These are phyloP conservation scores for Mastigamoeba balamuthi DNA, from an alignment of 78 protist species.

Conservation along the genomic window DNA sequence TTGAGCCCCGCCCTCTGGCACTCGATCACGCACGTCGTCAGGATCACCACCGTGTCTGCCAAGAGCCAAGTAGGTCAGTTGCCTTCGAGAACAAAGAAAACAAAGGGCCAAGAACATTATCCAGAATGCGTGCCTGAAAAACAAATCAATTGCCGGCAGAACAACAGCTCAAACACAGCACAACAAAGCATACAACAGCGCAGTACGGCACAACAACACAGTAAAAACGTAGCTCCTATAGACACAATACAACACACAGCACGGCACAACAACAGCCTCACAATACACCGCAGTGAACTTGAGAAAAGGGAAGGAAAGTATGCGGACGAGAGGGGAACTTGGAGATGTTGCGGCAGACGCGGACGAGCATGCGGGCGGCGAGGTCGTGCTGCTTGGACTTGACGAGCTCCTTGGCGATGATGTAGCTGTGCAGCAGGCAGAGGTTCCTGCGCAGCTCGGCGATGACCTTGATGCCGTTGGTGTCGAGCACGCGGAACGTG, in stretches of 20 bases:
- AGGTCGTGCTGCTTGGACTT: constrained; percentile 8
- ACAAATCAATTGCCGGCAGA: no score
- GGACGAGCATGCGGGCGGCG: constrained; percentile 66
- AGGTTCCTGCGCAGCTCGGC: constrained; percentile 14
- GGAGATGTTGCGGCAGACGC: constrained; percentile 57
- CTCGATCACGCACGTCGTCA: constrained; percentile 68
- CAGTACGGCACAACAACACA: neutral
- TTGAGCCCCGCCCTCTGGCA: constrained; percentile 31
- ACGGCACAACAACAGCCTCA: neutral
- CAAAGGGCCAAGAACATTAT: no score
- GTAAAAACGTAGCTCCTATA: neutral
- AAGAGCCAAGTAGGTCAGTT: no score
- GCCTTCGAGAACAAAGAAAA: no score
- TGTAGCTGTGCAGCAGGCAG: constrained; percentile 53
- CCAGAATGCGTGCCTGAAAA: no score
- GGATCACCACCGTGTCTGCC: constrained; percentile 42
- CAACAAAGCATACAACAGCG: no score
- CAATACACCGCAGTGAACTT: neutral
- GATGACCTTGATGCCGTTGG: constrained; percentile 9
- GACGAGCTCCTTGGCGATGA: constrained; percentile 29
- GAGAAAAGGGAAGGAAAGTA: neutral
- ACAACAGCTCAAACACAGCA: no score
- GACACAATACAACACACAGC: neutral
- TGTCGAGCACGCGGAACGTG: constrained; percentile 29
- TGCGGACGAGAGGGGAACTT: constrained; percentile 49